These are phyloP conservation scores for Brassica juncea DNA, from an alignment of 345 rosid genomes.

Conservation along the genomic window DNA sequence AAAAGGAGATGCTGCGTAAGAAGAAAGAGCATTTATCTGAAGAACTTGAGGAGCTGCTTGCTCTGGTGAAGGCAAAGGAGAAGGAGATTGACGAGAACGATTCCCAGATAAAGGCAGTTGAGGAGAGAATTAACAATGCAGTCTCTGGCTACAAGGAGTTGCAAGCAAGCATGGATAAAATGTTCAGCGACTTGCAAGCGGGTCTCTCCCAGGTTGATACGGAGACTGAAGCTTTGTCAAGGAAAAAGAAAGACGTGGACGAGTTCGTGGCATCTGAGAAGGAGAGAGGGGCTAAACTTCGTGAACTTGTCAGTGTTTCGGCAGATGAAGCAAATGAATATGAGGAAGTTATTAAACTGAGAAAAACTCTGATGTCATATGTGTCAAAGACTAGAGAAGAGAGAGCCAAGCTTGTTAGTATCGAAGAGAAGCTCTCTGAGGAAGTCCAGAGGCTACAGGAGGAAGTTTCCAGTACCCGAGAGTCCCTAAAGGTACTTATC, in stretches of 20 bases:
- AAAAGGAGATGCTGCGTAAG: constrained; percentile 52
- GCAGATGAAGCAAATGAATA: constrained; percentile 69
- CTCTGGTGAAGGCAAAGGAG: constrained; percentile 68
- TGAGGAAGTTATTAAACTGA: constrained; percentile 52
- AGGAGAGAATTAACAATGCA: constrained; percentile 53
- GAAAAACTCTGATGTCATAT: constrained; percentile 55
- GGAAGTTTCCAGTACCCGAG: constrained; percentile 67
- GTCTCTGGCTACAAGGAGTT: constrained; percentile 61
- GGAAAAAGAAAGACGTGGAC: constrained; percentile 62
- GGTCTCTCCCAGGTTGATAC: constrained; percentile 49
- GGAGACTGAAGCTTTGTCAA: constrained; percentile 52
- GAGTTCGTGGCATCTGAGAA: constrained; percentile 49
- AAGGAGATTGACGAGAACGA: constrained; percentile 67
- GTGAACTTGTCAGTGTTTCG: constrained; percentile 59
- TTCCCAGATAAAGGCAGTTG: constrained; percentile 54
- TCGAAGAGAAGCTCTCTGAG: constrained; percentile 69
- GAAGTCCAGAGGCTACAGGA: constrained; percentile 70
- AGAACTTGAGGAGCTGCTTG: constrained; percentile 68
- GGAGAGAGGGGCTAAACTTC: constrained; percentile 58
- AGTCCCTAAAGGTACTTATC: constrained; percentile 60
- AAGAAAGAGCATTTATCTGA: constrained; percentile 51
- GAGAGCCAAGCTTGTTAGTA: constrained; percentile 59
- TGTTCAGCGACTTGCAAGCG: constrained; percentile 49
- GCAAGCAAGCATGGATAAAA: constrained; percentile 53
- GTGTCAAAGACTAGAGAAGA: constrained; percentile 66